Evolutionary conservation across 2,329 filamentous ascomycete species (phyloP).

Genomic region (Apiospora arundinis): DNA sequence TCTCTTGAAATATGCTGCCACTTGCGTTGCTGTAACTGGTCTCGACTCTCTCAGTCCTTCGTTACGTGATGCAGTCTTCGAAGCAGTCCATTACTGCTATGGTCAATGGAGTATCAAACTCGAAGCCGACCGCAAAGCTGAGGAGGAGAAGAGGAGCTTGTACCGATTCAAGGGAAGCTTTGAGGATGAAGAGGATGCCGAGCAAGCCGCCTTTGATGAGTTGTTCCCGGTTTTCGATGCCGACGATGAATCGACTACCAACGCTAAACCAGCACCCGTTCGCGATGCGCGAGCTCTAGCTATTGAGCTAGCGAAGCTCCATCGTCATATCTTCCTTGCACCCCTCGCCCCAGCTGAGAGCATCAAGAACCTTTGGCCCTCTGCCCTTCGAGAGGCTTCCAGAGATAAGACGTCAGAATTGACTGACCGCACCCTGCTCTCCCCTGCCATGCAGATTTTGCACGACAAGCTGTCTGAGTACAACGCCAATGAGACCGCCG

Average conservation of each 20-base stretch:
- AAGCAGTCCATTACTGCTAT: conserved; percentile 76
- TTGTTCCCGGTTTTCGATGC: conserved; percentile 82
- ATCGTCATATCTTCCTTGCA: conserved; percentile 59
- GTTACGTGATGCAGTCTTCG: conserved; percentile 63
- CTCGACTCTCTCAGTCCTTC: conserved; percentile 46
- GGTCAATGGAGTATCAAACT: conserved; percentile 81
- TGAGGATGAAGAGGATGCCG: conserved; percentile 77
- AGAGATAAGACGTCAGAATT: conserved; percentile 40
- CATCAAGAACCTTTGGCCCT: conserved; percentile 52
- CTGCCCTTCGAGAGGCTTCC: conserved; percentile 49
- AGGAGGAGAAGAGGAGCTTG: conserved; percentile 75
- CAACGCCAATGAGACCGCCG: conserved; percentile 42
- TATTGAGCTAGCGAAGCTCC: conserved; percentile 65
- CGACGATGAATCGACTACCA: conserved; percentile 34
- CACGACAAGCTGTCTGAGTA: conserved; percentile 64
- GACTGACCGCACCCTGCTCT: conserved; percentile 63
- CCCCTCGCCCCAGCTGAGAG: conserved; percentile 47
- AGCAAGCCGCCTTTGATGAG: conserved; percentile 76
- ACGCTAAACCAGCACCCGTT: conserved; percentile 36
- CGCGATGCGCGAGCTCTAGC: conserved; percentile 60
- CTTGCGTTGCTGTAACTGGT: conserved; percentile 55
- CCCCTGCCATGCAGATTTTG: conserved; percentile 70
- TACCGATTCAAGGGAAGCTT: conserved; percentile 83
- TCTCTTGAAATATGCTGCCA: conserved; percentile 56
- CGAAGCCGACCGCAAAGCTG: conserved; percentile 75